Evolutionary conservation across 2,329 filamentous ascomycete species (phyloP).

Genomic region (Sarocladium strictum): DNA sequence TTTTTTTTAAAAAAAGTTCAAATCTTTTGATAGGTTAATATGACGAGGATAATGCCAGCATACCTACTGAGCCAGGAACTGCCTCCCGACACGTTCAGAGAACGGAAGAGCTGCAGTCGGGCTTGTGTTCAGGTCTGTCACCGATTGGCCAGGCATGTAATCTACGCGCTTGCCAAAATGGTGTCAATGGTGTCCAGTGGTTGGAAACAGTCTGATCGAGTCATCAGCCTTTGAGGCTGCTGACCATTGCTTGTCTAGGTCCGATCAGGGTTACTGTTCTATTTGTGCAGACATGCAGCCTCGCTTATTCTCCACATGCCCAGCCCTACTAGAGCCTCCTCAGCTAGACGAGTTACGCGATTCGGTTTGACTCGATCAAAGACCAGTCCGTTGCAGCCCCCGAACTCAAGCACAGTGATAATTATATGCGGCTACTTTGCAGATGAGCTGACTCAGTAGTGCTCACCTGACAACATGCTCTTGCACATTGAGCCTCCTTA

Average conservation of each 20-base stretch:
- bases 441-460: constrained; percentile 1
- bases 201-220: not conserved
- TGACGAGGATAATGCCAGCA: too few species aligned
- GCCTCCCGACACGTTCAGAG: not conserved
- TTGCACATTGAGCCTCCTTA: not conserved
- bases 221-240: not conserved
- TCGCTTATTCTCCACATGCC: not conserved
- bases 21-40: too few species aligned
- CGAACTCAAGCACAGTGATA: too few species aligned
- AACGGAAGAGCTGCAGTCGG: not conserved
- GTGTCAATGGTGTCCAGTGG: not conserved
- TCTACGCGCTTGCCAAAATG: not conserved
- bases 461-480: constrained; percentile 1
- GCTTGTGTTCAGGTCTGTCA: not conserved
- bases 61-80: not conserved
- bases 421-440: not conserved
- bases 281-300: not conserved
- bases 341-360: not conserved
- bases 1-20: too few species aligned
- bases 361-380: not conserved
- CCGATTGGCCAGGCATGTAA: not conserved
- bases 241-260: too few species aligned
- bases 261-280: too few species aligned
- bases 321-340: not conserved
- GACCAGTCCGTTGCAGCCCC: not conserved